Evolutionary conservation across 2,329 filamentous ascomycete genomes (phyloP).

Genomic region (Pseudopyrenochaeta lycopersici): DNA sequence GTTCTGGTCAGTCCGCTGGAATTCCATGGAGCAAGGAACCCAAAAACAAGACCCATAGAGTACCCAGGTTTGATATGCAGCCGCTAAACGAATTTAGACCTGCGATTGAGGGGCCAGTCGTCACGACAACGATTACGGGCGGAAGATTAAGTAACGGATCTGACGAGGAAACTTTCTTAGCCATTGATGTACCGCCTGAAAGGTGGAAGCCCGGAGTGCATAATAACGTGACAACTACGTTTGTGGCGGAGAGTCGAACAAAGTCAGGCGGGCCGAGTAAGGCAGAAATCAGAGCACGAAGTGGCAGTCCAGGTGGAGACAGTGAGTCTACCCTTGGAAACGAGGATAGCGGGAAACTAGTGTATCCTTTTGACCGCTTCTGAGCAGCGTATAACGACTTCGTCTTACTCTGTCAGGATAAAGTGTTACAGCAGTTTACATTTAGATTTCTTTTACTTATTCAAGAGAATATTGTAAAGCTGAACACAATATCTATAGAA

Average conservation of each 20-base stretch:
- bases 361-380: too few species aligned
- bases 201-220: conserved; percentile 18
- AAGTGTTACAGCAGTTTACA: too few species aligned
- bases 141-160: conserved; percentile 25
- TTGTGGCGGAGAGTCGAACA: conserved; percentile 17
- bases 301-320: conserved; percentile 17
- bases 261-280: background rate
- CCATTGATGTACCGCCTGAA: conserved; percentile 13
- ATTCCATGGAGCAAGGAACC: conserved; percentile 27
- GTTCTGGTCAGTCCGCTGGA: conserved; percentile 17
- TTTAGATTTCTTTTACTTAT: too few species aligned
- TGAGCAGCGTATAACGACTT: too few species aligned
- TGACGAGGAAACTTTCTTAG: conserved; percentile 30
- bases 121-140: conserved; percentile 30
- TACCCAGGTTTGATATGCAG: conserved; percentile 6
- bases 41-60: conserved; percentile 2
- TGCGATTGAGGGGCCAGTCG: conserved; percentile 18
- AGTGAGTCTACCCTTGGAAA: conserved; percentile 21
- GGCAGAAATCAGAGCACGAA: conserved; percentile 1
- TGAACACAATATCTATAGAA: too few species aligned
- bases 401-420: too few species aligned
- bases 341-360: conserved; percentile 2
- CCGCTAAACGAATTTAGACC: conserved; percentile 27
- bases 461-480: too few species aligned
- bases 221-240: conserved; percentile 25